These are phyloP conservation scores for Tetracladium setigerum DNA, from an alignment of 495 filamentous ascomycete species.

Conservation along the genomic window DNA sequence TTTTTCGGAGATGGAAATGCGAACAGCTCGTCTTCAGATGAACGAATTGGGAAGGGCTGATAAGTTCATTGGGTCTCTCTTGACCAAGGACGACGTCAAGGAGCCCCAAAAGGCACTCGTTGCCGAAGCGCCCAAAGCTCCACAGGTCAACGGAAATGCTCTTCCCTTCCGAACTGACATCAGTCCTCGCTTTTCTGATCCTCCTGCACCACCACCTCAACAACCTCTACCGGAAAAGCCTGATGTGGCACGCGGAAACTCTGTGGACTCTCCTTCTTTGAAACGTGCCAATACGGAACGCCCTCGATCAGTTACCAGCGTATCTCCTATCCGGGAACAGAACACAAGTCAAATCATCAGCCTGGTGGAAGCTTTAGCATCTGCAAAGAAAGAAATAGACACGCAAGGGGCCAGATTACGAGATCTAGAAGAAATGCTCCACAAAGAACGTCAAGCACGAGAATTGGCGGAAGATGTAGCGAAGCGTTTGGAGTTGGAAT, in stretches of 20 bases:
- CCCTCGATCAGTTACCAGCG: conserved; percentile 46
- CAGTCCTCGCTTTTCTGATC: conserved; percentile 74
- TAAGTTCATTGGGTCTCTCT: conserved; percentile 67
- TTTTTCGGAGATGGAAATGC: conserved; percentile 61
- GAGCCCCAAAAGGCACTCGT: conserved; percentile 45
- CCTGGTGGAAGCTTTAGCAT: conserved; percentile 73
- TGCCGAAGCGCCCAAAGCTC: conserved; percentile 28
- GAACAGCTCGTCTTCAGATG: conserved; percentile 76
- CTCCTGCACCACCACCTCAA: conserved; percentile 84
- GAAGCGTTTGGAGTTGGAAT: conserved; percentile 54
- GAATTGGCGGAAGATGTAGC: conserved; percentile 77
- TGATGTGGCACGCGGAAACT: conserved; percentile 46
- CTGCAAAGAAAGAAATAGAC: conserved; percentile 76
- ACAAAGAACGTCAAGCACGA: conserved; percentile 71
- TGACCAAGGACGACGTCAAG: conserved; percentile 65
- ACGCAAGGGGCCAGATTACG: conserved; percentile 68
- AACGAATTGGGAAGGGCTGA: conserved; percentile 75
- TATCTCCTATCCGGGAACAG: conserved; percentile 55
- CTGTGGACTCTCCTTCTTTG: conserved; percentile 43
- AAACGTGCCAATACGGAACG: conserved; percentile 72
- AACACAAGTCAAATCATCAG: conserved; percentile 64
- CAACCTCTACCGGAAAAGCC: conserved; percentile 89
- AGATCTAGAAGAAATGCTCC: conserved; percentile 72
- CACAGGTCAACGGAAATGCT: conserved; percentile 31
- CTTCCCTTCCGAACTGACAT: conserved; percentile 44